Evolutionary conservation across 1,139 yeast genomes (phyloP).

Genomic region (Nakaseomyces bracarensis): DNA sequence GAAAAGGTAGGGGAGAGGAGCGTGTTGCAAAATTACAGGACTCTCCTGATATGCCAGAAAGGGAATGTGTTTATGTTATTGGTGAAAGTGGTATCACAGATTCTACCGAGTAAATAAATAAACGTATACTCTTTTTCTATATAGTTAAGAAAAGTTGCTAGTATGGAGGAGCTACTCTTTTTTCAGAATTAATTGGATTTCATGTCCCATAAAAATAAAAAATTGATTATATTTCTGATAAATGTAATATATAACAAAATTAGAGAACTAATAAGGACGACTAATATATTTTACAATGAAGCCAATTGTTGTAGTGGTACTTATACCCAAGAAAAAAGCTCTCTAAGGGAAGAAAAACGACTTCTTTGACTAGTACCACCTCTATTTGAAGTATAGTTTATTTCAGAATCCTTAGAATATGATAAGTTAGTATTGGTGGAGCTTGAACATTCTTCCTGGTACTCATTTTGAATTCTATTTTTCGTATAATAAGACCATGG

Average conservation of each 20-base stretch:
- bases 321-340: neutral
- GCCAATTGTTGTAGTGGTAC: too few relatives aligned
- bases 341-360: neutral
- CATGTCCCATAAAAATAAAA: too few relatives aligned
- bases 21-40: conserved; percentile 56
- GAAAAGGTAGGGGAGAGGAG: conserved; percentile 60
- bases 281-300: too few relatives aligned
- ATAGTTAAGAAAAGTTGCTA: too few relatives aligned
- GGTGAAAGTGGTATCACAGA: conserved; percentile 48
- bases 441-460: neutral
- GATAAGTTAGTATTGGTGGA: neutral
- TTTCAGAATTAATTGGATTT: too few relatives aligned
- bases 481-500: neutral
- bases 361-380: neutral
- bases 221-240: too few relatives aligned
- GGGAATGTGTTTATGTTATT: conserved; percentile 47
- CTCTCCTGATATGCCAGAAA: conserved; percentile 56
- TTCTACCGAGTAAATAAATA: conserved; percentile 30
- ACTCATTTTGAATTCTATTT: neutral
- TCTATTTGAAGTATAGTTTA: neutral
- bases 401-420: neutral
- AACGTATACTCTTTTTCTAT: too few relatives aligned
- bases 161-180: too few relatives aligned
- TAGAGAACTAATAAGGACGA: too few relatives aligned
- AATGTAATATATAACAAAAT: too few relatives aligned